phyloP scores from a whole-genome alignment of 2,329 filamentous ascomycete species.

The Purpureocillium lavendulum region DNA sequence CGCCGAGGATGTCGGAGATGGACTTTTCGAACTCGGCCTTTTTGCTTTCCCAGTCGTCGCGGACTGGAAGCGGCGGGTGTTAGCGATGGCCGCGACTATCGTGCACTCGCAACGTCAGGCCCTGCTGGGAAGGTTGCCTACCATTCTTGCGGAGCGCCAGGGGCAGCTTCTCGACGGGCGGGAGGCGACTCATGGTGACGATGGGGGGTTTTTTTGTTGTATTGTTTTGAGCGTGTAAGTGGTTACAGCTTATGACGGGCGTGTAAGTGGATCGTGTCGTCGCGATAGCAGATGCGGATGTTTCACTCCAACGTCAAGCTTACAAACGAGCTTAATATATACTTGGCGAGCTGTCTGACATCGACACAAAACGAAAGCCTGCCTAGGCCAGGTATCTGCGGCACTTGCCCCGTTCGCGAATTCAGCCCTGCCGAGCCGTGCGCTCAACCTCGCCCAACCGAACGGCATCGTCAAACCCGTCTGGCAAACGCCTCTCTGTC shows the following conservation, averaged over 20 bases:
- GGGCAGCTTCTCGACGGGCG: constrained; percentile 40
- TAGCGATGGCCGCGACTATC: too few relatives aligned
- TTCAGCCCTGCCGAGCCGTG: too few relatives aligned
- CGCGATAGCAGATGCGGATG: not conserved
- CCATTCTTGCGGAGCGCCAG: constrained; percentile 44
- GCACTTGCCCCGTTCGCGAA: too few relatives aligned
- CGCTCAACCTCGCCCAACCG: too few relatives aligned
- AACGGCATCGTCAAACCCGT: too few relatives aligned
- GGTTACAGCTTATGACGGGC: not conserved
- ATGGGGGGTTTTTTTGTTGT: not conserved
- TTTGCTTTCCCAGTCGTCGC: constrained; percentile 42
- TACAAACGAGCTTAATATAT: too few relatives aligned
- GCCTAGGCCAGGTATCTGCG: too few relatives aligned
- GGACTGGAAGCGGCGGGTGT: constrained; percentile 25
- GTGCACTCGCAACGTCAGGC: too few relatives aligned
- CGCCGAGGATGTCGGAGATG: constrained; percentile 35
- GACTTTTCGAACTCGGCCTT: constrained; percentile 33
- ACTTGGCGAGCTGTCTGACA: too few relatives aligned
- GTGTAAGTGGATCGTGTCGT: too few relatives aligned
- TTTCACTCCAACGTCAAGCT: not conserved
- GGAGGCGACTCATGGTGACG: constrained; percentile 21
- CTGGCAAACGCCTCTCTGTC: too few relatives aligned
- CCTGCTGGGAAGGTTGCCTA: constrained; percentile 17
- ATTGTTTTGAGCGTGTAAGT: not conserved
- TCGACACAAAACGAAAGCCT: too few relatives aligned